Percentiles rank a stretch among this genome's conserved stretches.
These are phyloP conservation scores for Amauroascus verrucosus DNA, from an alignment of 2,329 filamentous ascomycete species.

Conservation along the genomic window DNA sequence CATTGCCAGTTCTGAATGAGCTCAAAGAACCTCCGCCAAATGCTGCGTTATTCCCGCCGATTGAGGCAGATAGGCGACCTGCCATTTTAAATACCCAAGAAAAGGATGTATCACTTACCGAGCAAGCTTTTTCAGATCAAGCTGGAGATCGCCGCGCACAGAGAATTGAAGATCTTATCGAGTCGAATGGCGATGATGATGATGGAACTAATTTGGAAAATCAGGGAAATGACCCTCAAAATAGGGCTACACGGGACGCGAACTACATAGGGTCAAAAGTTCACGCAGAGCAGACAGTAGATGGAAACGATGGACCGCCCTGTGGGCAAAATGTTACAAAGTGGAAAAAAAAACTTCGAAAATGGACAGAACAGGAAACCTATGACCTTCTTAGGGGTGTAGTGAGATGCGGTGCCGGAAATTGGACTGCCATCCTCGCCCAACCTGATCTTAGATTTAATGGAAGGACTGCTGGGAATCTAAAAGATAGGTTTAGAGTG, in stretches of 20 bases:
- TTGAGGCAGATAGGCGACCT: slow-evolving; percentile 41
- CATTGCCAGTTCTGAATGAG: slow-evolving; percentile 46
- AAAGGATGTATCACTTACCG: slow-evolving; percentile 15
- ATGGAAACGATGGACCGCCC: not conserved
- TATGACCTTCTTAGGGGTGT: slow-evolving; percentile 49
- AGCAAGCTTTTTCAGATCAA: not conserved
- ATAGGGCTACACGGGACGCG: not conserved
- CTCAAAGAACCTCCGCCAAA: slow-evolving; percentile 55
- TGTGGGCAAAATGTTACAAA: slow-evolving; percentile 23
- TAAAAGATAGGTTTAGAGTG: slow-evolving; percentile 52
- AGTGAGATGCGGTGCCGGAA: slow-evolving; percentile 51
- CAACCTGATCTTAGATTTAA: slow-evolving; percentile 49
- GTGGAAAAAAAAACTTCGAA: slow-evolving; percentile 41
- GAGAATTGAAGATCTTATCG: slow-evolving; percentile 10
- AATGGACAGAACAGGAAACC: slow-evolving; percentile 55
- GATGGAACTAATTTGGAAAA: not conserved
- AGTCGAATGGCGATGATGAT: not conserved
- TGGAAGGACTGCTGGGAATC: slow-evolving; percentile 49
- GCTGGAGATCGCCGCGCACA: slow-evolving; percentile 11
- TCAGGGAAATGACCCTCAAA: not conserved
- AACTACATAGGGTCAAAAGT: not conserved
- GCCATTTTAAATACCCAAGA: slow-evolving; percentile 30
- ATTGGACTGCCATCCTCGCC: slow-evolving; percentile 53
- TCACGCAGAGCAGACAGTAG: not conserved
- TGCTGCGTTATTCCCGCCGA: slow-evolving; percentile 51